Conservation (phyloP, 2,329 filamentous ascomycete genomes). For the Neurospora sp. region DNA sequence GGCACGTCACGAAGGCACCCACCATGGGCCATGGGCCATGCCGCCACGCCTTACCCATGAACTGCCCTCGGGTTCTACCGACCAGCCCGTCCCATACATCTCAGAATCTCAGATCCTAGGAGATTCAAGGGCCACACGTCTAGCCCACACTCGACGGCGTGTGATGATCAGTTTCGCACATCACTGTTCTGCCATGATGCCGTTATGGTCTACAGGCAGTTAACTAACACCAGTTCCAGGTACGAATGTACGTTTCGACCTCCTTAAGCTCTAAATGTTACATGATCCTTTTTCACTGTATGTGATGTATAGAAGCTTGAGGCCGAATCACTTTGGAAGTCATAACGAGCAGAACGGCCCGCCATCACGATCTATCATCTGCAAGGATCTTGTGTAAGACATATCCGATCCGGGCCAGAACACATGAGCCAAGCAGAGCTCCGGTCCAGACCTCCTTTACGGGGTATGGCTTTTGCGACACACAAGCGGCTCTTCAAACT, state of each 20-base stretch:
- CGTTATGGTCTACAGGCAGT: not conserved
- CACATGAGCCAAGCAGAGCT: not conserved
- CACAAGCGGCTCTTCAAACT: not conserved
- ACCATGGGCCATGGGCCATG: not conserved
- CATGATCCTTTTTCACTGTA: not conserved
- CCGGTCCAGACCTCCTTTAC: not conserved
- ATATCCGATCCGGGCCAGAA: not conserved
- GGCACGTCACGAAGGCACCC: not conserved
- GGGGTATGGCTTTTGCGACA: not conserved
- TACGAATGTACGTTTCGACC: not conserved
- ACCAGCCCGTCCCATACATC: not conserved
- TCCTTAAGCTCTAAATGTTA: not conserved
- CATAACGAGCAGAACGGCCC: not conserved
- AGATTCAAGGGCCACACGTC: not conserved
- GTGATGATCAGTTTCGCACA: not conserved
- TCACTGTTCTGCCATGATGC: not conserved
- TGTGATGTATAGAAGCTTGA: not conserved
- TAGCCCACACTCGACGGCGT: not conserved
- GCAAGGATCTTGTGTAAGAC: not conserved
- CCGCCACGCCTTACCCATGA: not conserved
- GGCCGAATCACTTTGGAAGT: not conserved
- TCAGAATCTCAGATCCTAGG: not conserved
- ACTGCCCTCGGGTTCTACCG: not conserved
- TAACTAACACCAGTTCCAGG: not conserved
- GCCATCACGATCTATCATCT: not conserved